Conservation (phyloP, 2,329 filamentous ascomycete species). For the Orbilia ellipsospora region DNA sequence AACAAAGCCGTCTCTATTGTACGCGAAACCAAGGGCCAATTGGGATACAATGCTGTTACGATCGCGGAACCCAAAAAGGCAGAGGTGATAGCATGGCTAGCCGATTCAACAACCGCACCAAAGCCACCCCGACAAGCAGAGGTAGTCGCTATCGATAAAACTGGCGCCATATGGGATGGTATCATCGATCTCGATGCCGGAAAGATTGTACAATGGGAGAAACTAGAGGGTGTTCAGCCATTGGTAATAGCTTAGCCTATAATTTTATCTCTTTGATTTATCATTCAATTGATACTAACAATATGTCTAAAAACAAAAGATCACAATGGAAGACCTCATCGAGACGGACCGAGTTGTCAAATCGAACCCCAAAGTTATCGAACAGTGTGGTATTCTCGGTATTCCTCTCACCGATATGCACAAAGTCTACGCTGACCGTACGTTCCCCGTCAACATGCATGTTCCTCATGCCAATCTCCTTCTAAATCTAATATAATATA, state of each 20-base stretch:
- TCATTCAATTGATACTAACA: no score
- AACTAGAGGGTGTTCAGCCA: conserved; percentile 80
- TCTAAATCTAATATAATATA: not conserved
- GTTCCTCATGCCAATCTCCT: not conserved
- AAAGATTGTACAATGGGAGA: conserved; percentile 78
- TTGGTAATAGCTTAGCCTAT: conserved; percentile 68
- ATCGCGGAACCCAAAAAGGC: conserved; percentile 86
- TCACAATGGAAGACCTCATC: conserved; percentile 90
- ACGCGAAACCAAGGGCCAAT: conserved; percentile 74
- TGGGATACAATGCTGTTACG: conserved; percentile 88
- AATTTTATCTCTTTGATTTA: no score
- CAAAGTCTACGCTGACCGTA: conserved; percentile 92
- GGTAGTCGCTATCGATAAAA: conserved; percentile 81
- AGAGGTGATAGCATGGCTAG: conserved; percentile 83
- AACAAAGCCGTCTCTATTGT: conserved; percentile 75
- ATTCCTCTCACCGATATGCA: conserved; percentile 86
- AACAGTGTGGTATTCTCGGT: conserved; percentile 85
- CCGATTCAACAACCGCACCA: conserved; percentile 70
- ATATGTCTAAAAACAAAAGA: conserved; percentile 64
- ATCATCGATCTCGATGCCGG: conserved; percentile 76
- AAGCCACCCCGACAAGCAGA: conserved; percentile 80
- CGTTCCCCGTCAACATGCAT: conserved; percentile 61
- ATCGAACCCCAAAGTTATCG: conserved; percentile 85
- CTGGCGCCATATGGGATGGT: conserved; percentile 84
- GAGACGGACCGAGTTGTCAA: conserved; percentile 80